These are phyloP conservation scores for Pseudonitzschia pungens DNA, from an alignment of 108 stramenopile genomes.

Conservation along the genomic window DNA sequence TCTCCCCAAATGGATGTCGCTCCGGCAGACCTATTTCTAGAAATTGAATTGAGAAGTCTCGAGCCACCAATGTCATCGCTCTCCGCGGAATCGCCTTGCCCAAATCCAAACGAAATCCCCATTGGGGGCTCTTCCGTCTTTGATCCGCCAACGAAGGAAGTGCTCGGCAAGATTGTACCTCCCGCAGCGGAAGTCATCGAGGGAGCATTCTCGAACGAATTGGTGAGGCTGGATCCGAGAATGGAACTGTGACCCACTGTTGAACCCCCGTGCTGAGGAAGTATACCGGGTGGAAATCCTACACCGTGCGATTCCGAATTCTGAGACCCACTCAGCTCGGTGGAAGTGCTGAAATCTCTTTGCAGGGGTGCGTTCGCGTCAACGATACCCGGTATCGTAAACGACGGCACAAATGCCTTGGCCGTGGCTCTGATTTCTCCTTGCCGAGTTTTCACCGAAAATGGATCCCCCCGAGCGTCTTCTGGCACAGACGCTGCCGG, in stretches of 20 bases:
- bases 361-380: neutral
- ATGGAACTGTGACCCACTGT: constrained; percentile 1
- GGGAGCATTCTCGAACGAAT: constrained; percentile 4
- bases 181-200: constrained; percentile 12
- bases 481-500: neutral
- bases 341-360: neutral
- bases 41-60: constrained; percentile 11
- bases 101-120: constrained; percentile 14
- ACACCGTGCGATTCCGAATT: neutral
- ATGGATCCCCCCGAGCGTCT: neutral
- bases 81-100: neutral
- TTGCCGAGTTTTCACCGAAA: constrained; percentile 17
- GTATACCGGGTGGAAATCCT: constrained; percentile 11
- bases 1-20: constrained; percentile 21
- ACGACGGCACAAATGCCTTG: constrained; percentile 70
- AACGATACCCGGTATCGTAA: constrained; percentile 24
- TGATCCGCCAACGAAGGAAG: constrained; percentile 7
- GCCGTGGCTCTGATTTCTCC: constrained; percentile 77
- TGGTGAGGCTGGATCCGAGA: constrained; percentile 7
- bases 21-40: neutral
- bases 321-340: neutral
- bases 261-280: neutral
- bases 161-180: constrained; percentile 12
- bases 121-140: constrained; percentile 9
- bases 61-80: constrained; percentile 11